Evolutionary conservation across 805 yeast genomes (phyloP), one percentile per base, ranked within the genome.

Genomic region (Wickerhamiella hasegawae): DNA sequence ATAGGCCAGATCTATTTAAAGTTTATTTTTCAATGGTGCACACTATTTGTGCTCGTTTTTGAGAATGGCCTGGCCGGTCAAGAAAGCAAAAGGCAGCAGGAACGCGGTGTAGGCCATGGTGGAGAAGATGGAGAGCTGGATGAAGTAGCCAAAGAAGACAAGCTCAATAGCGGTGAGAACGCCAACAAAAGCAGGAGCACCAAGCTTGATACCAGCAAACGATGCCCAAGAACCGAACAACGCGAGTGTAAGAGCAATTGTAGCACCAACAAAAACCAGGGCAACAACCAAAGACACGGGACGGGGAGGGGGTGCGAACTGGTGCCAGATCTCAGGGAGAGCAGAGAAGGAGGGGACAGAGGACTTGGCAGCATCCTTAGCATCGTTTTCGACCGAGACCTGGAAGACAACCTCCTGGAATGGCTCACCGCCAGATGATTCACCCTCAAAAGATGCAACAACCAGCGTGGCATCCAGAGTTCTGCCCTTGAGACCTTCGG

Each of bases 281-380:
- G 85, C 75, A 18, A 78, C 43, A 2, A 62, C 40, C 6, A 70
- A 55, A 37, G 68, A 58, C 10, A 70, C 73, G 24, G 74, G 69
- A 23, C 54, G 54, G 16, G 73, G 71, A n/a, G 67, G 68, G 3
- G 56, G 52, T 37, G 62, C 64, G 60, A 82, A 83, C 25, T 57
- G 51, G 53, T 80, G 83, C 43, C 54, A 54, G 43, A 82, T 76
- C 55, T 76, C 84, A 2, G 74, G 69, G 49, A 65, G 53, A 11
- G 66, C 52, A 2, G 67, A 76, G 18, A 49, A 39, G 14, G 10
- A 6, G 14, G 28, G 28, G 15, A 5, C 8, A 11, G 28, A 14
- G 8, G 11, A 6, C 24, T 21, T 21, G n/a, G 24, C 24, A 11
- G 11, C 24, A 11, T 22, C 24, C 10, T 22, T 8, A 22, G 10